Percentiles rank a stretch among this genome's conserved stretches.
phyloP scores from a whole-genome alignment of 2,329 filamentous ascomycete genomes.

The Coniochaeta prunicola region DNA sequence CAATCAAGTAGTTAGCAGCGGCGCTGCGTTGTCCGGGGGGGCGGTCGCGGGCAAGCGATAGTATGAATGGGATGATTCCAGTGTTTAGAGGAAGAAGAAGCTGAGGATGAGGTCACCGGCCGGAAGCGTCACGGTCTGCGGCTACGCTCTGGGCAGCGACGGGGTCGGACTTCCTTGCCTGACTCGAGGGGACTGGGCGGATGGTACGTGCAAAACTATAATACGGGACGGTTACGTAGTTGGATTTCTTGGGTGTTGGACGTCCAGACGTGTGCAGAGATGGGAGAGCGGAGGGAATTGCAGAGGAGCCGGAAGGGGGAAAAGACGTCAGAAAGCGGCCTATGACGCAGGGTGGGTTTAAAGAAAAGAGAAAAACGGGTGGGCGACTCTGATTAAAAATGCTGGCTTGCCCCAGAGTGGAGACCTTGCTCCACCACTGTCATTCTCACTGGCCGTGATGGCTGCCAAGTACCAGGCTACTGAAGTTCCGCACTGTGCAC shows the following conservation, averaged over 20 bases:
- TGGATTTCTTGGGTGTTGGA: neutral
- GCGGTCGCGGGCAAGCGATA: neutral
- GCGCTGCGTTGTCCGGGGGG: constrained; percentile 3
- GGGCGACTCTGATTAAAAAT: constrained; percentile 4
- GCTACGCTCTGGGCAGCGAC: neutral
- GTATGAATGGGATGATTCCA: neutral
- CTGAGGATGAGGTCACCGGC: constrained; percentile 1
- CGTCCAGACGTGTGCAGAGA: neutral
- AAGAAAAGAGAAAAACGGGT: constrained; percentile 3
- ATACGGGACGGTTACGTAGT: constrained; percentile 1
- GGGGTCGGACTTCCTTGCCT: neutral
- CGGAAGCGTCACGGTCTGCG: neutral
- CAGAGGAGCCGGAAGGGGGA: constrained; percentile 1
- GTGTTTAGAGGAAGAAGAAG: neutral
- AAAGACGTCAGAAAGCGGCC: constrained; percentile 5
- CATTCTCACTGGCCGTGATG: neutral
- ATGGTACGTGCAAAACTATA: neutral
- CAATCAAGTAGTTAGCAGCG: constrained; percentile 24
- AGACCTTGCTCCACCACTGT: neutral
- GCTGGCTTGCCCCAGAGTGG: neutral
- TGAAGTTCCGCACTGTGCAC: neutral
- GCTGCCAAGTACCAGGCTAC: neutral
- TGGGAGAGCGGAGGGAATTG: neutral
- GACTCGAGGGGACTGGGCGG: neutral
- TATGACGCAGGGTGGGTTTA: constrained; percentile 6